These are phyloP conservation scores for Quercus rubra DNA, from an alignment of 306 rosid genomes.

Conservation along the genomic window DNA sequence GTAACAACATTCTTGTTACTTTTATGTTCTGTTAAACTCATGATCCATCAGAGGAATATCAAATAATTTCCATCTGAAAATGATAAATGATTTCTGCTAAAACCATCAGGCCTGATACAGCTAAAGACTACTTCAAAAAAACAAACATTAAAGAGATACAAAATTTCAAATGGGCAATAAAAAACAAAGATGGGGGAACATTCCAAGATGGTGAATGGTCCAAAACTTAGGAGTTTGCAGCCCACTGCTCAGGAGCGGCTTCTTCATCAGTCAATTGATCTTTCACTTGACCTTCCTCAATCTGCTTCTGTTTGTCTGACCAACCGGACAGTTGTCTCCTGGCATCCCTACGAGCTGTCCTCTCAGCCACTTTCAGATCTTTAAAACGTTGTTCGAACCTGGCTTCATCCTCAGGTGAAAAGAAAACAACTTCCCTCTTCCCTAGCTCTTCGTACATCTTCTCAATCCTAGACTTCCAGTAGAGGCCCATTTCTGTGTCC, in stretches of 20 bases:
- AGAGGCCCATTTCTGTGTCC: conserved; percentile 86
- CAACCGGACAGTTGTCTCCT: conserved; percentile 48
- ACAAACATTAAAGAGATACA: conserved; percentile 18
- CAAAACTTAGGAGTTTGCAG: conserved; percentile 31
- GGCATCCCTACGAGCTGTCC: conserved; percentile 54
- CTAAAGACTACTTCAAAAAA: conserved; percentile 10
- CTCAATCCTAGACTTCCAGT: conserved; percentile 91
- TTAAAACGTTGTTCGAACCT: conserved; percentile 61
- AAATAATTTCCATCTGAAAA: conserved; percentile 8
- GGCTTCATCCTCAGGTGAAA: conserved; percentile 65
- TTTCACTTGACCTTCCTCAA: conserved; percentile 27
- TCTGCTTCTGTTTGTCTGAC: conserved; percentile 41
- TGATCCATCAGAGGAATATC: neutral
- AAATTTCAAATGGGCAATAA: conserved; percentile 35
- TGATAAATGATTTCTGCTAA: neutral
- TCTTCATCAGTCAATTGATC: conserved; percentile 29
- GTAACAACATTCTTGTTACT: neutral
- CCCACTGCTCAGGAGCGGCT: conserved; percentile 30
- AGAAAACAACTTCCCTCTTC: conserved; percentile 62
- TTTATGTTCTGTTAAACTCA: neutral
- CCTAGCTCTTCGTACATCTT: conserved; percentile 73
- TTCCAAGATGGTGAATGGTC: neutral
- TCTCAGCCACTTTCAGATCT: conserved; percentile 61
- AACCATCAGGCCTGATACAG: conserved; percentile 1
- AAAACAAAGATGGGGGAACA: conserved; percentile 26